Evolutionary conservation across 2,329 filamentous ascomycete genomes (phyloP), one percentile per base, ranked within the genome.

Genomic region (Teratosphaeria pseudoeucalypti): DNA sequence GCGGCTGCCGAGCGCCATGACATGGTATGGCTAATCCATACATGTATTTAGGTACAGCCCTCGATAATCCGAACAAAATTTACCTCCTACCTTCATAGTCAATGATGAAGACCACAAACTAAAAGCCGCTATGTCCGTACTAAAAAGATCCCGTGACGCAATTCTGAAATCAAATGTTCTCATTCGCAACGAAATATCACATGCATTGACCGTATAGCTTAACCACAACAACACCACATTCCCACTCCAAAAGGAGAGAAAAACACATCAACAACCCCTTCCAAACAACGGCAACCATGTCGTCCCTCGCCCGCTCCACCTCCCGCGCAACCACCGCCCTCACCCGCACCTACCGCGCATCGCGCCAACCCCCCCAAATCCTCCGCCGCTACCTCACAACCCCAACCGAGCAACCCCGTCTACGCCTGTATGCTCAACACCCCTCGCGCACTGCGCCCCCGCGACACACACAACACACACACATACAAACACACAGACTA

Each of bases 321-420:
- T 34, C 66, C 26, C 66, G 65, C 57, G 53, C 61, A 27, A 19
- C 56, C 7, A 43, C 47, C 43, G 52, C 66, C 52, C 61, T 65
- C 39, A 55, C 60, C 14, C 53, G 62, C 32, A 63, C 59, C 6
- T 62, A 63, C 57, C 55, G 7, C 29, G 29, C 58, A 58, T 52
- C 58, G 37, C 60, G 64, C 56, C 67, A 67, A 10, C 55, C 49
- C 19, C 19, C 68, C 11, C 65, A 66, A 14, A 61, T 75, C 62
- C 71, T 75, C 61, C 73, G 75, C 63, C 72, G 74, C 34, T 71
- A 68, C 47, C 64, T 76, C 32, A 67, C 70, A 34, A 71, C 72
- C 32, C 70, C 74, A 23, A 66, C 72, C 52, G 68, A 67, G 58
- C 68, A 72, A 70, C 76, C 76, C 32, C 72, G 76, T 52, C 67